These are phyloP conservation scores for Fusarium sp. DNA, from an alignment of 2,329 filamentous ascomycete genomes.

Conservation along the genomic window DNA sequence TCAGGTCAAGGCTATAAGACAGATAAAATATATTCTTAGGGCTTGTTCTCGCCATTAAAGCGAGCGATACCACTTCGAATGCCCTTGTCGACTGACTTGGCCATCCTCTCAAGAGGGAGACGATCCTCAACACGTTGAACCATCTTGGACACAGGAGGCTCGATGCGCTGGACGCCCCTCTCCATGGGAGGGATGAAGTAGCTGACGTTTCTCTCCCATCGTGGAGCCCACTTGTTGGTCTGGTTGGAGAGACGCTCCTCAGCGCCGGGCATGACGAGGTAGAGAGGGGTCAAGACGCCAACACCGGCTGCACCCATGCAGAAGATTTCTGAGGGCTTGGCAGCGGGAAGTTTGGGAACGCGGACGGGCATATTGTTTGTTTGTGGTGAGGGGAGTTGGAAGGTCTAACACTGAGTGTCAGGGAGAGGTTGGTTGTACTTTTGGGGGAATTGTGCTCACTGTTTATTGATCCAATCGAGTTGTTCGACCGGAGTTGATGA, in stretches of 20 bases:
- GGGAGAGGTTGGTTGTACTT: not conserved
- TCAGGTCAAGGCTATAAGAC: not conserved
- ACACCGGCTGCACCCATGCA: conserved; percentile 67
- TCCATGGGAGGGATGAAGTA: conserved; percentile 64
- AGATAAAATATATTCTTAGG: conserved; percentile 11
- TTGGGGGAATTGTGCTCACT: conserved; percentile 15
- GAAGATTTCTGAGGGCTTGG: conserved; percentile 62
- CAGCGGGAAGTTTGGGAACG: conserved; percentile 62
- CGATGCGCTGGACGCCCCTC: conserved; percentile 61
- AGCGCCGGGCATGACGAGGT: conserved; percentile 68
- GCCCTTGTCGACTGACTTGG: conserved; percentile 60
- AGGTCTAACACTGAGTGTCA: conserved; percentile 12
- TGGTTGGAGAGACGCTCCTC: conserved; percentile 66
- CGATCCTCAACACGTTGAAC: conserved; percentile 61
- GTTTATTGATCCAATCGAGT: conserved; percentile 9
- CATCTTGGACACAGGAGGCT: conserved; percentile 61
- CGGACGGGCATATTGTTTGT: conserved; percentile 61
- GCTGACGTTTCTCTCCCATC: conserved; percentile 70
- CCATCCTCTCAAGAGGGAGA: conserved; percentile 64
- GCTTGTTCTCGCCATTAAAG: conserved; percentile 49
- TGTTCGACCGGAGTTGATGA: not conserved
- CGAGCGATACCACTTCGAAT: conserved; percentile 62
- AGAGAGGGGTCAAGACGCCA: conserved; percentile 67
- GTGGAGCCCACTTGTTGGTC: conserved; percentile 69
- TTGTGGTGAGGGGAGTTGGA: not conserved